Conservation (phyloP, 768 basidiomycete genomes). For the Hysterangium stoloniferum region DNA sequence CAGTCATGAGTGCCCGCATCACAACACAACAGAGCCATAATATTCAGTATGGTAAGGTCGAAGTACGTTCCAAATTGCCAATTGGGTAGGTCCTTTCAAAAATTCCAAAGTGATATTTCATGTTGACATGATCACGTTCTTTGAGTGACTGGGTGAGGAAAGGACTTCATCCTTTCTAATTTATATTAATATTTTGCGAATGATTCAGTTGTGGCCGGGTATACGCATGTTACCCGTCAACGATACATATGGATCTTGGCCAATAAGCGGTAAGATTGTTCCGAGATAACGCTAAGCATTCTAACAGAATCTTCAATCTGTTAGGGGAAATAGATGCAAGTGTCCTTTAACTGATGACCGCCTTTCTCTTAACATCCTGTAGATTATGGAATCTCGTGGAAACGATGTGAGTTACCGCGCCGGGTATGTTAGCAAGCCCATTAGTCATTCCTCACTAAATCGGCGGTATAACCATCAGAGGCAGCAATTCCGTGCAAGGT, state of each 20-base stretch:
- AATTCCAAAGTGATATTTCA: not conserved
- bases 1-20: slow-evolving; percentile 47
- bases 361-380: too few relatives aligned
- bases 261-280: slow-evolving; percentile 50
- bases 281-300: too few relatives aligned
- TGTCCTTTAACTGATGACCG: too few relatives aligned
- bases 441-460: not conserved
- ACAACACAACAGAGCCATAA: slow-evolving; percentile 40
- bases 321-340: too few relatives aligned
- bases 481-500: slow-evolving; percentile 42
- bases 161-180: too few relatives aligned
- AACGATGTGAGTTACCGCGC: slow-evolving; percentile 11
- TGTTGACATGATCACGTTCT: too few relatives aligned
- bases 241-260: slow-evolving; percentile 44
- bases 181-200: too few relatives aligned
- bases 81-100: slow-evolving; percentile 22
- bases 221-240: slow-evolving; percentile 41
- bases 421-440: not conserved
- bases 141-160: too few relatives aligned
- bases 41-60: slow-evolving; percentile 51
- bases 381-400: slow-evolving; percentile 26
- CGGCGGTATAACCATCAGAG: slow-evolving; percentile 19
- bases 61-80: slow-evolving; percentile 42
- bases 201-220: slow-evolving; percentile 29
- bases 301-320: too few relatives aligned